phyloP scores from a whole-genome alignment of 202 grass and related monocot genomes.

The Zoysia matrella region DNA sequence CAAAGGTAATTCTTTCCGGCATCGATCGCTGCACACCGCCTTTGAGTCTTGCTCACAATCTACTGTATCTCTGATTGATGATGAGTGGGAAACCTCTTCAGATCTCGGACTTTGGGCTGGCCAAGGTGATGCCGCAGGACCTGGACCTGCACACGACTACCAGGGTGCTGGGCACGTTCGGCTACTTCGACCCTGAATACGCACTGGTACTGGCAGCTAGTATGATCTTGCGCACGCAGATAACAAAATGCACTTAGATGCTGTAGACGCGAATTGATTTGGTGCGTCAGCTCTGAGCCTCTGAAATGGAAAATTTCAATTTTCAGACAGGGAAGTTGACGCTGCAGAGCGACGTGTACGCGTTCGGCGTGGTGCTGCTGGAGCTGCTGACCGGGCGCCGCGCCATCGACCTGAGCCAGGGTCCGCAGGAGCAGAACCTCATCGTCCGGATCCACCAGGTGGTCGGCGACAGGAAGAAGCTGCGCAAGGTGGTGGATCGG shows the following conservation, averaged over 20 bases:
- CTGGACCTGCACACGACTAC: constrained; percentile 80
- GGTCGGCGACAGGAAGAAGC: constrained; percentile 71
- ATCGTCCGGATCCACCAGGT: constrained; percentile 79
- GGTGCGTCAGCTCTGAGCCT: no score
- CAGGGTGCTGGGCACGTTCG: constrained; percentile 90
- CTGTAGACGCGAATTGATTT: not conserved
- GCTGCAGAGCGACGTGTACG: constrained; percentile 96
- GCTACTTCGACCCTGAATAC: constrained; percentile 98
- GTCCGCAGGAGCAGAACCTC: constrained; percentile 80
- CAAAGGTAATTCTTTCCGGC: constrained; percentile 61
- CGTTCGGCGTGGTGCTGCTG: constrained; percentile 22
- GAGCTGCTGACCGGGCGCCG: constrained; percentile 94
- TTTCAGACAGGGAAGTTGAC: constrained; percentile 93
- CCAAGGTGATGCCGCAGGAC: constrained; percentile 93
- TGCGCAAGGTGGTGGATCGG: constrained; percentile 79
- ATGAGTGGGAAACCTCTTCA: constrained; percentile 19
- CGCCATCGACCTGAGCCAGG: constrained; percentile 90
- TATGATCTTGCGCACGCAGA: not conserved
- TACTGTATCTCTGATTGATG: not conserved
- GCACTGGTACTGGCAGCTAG: constrained; percentile 53
- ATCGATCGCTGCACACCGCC: not conserved
- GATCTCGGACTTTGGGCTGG: constrained; percentile 95
- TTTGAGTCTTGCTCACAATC: not conserved
- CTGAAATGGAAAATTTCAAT: no score
- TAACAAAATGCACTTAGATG: not conserved